These are phyloP conservation scores for Plasmodiophora brassicae DNA, from an alignment of 208 protist species.

Conservation along the genomic window DNA sequence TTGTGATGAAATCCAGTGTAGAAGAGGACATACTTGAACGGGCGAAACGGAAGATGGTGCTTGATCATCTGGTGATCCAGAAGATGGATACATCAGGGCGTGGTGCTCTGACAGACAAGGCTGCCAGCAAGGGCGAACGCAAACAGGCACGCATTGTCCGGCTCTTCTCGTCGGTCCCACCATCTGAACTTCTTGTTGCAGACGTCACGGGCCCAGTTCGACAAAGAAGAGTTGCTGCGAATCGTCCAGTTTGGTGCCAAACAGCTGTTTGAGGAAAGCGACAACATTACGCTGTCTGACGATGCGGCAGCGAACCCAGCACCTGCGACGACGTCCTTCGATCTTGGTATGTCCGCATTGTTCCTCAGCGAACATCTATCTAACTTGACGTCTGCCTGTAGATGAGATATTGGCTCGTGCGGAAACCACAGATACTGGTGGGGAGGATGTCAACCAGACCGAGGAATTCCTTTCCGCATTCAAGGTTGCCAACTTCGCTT, in stretches of 20 bases:
- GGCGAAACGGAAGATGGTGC: slow-evolving; percentile 75
- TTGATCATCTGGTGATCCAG: slow-evolving; percentile 72
- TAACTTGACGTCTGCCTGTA: too few relatives aligned
- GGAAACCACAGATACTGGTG: neutral
- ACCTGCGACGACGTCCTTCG: neutral
- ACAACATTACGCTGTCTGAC: neutral
- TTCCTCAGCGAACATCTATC: too few relatives aligned
- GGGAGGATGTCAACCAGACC: neutral
- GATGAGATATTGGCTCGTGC: neutral
- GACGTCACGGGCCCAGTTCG: neutral
- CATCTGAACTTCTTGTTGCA: too few relatives aligned
- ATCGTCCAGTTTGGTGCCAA: neutral
- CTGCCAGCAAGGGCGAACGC: too few relatives aligned
- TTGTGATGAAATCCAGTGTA: slow-evolving; percentile 82
- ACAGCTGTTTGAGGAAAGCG: neutral
- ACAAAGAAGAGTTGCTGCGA: neutral
- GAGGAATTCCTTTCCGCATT: neutral
- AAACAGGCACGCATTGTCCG: too few relatives aligned
- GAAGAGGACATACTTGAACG: slow-evolving; percentile 82
- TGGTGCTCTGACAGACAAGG: neutral
- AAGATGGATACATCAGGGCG: slow-evolving; percentile 34
- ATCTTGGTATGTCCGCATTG: too few relatives aligned
- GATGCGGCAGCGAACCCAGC: neutral
- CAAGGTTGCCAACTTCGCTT: neutral
- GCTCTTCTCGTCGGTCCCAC: too few relatives aligned